A percentile compares a stretch with the other conserved stretches of the same genome.
Evolutionary conservation across 2,329 filamentous ascomycete genomes (phyloP).

Genomic region (Neopestalotiopsis sp.): DNA sequence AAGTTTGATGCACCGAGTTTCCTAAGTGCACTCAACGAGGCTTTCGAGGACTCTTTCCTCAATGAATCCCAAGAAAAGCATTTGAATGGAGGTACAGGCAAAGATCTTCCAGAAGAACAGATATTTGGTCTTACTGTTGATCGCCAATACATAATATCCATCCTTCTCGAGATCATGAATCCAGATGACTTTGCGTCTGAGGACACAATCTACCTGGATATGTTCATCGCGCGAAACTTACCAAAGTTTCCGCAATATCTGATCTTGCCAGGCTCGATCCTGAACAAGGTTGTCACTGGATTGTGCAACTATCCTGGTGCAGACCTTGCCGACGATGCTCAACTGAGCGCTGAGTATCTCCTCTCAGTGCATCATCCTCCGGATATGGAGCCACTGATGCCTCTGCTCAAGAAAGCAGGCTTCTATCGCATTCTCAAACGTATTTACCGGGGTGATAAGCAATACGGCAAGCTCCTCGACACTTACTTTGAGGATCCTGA

Average conservation of each 20-base stretch:
- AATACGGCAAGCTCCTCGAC: slow-evolving; percentile 78
- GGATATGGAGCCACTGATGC: slow-evolving; percentile 77
- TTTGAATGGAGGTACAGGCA: slow-evolving; percentile 56
- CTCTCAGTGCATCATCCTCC: slow-evolving; percentile 92
- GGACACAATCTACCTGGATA: slow-evolving; percentile 94
- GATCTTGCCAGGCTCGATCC: slow-evolving; percentile 82
- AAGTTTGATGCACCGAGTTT: slow-evolving; percentile 91
- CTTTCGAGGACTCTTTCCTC: slow-evolving; percentile 92
- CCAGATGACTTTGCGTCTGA: slow-evolving; percentile 74
- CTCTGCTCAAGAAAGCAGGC: slow-evolving; percentile 76
- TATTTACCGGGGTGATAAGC: slow-evolving; percentile 79
- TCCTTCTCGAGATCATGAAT: slow-evolving; percentile 90
- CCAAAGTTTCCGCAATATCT: slow-evolving; percentile 98
- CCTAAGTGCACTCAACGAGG: slow-evolving; percentile 93
- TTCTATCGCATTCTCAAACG: slow-evolving; percentile 94
- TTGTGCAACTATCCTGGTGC: slow-evolving; percentile 84
- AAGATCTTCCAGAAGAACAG: slow-evolving; percentile 67
- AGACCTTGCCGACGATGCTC: slow-evolving; percentile 88
- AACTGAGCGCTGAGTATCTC: slow-evolving; percentile 95
- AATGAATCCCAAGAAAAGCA: slow-evolving; percentile 77
- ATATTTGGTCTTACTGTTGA: slow-evolving; percentile 77
- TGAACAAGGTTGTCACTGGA: slow-evolving; percentile 80
- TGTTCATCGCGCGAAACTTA: slow-evolving; percentile 96
- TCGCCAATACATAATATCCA: slow-evolving; percentile 90
- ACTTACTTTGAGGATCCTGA: slow-evolving; percentile 86